These are phyloP conservation scores for Fusarium pininemorale DNA, from an alignment of 2,329 filamentous ascomycete species.

Conservation along the genomic window DNA sequence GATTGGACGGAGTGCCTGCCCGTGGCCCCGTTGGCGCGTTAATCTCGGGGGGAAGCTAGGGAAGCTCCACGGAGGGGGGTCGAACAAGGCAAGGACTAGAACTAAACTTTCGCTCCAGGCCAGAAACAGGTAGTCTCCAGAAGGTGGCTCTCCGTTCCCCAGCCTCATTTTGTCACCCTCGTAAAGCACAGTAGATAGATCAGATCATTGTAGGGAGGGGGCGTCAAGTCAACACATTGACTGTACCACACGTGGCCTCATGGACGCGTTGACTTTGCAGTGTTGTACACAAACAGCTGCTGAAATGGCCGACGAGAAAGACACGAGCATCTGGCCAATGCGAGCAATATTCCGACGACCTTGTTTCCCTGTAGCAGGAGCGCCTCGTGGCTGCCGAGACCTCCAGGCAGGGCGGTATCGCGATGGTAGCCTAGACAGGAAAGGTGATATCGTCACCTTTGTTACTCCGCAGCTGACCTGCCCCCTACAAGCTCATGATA, in stretches of 20 bases:
- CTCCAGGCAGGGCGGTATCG: not conserved
- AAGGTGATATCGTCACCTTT: not conserved
- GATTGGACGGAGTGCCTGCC: not conserved
- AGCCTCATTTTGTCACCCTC: not conserved
- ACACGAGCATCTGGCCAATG: not conserved
- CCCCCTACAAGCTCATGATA: not conserved
- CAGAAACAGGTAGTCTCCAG: not conserved
- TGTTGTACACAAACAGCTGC: not conserved
- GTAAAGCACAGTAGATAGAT: not conserved
- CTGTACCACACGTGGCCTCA: not conserved
- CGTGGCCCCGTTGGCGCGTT: not conserved
- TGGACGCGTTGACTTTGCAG: not conserved
- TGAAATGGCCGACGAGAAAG: not conserved
- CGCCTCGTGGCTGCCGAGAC: not conserved
- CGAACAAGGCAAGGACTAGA: not conserved
- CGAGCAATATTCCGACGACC: not conserved
- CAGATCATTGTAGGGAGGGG: not conserved
- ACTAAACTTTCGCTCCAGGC: not conserved
- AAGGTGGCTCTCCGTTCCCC: too few species aligned
- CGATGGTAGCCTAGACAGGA: not conserved
- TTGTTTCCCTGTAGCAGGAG: not conserved
- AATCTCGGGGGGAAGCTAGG: not conserved
- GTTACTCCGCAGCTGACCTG: not conserved
- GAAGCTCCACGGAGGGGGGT: not conserved
- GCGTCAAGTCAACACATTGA: not conserved